A percentile compares a stretch with the other conserved stretches of the same genome.
phyloP scores from a whole-genome alignment of 139 green algal genomes.

The Chlamydomonas urium region DNA sequence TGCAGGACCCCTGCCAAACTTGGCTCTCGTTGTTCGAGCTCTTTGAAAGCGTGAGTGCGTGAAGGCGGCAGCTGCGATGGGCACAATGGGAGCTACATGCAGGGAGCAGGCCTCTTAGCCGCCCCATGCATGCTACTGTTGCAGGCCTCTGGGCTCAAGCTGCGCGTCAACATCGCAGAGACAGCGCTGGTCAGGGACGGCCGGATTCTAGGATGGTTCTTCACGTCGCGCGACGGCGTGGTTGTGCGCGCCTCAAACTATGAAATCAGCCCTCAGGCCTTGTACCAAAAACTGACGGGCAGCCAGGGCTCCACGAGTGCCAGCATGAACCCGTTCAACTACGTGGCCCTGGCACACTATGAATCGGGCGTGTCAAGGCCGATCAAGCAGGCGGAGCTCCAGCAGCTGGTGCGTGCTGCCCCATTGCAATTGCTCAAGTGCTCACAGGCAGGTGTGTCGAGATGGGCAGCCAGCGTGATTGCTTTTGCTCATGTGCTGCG shows the following conservation, averaged over 20 bases:
- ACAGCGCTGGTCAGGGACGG: neutral
- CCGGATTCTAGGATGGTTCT: slow-evolving; percentile 8
- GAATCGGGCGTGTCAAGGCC: slow-evolving; percentile 20
- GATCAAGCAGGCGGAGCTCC: slow-evolving; percentile 22
- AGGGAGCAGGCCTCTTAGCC: too few species aligned
- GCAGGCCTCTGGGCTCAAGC: slow-evolving; percentile 17
- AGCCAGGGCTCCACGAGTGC: slow-evolving; percentile 12
- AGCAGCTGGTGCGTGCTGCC: slow-evolving; percentile 5
- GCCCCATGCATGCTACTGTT: too few species aligned
- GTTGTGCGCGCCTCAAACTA: neutral
- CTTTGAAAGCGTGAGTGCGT: slow-evolving; percentile 4
- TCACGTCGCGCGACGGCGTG: slow-evolving; percentile 7
- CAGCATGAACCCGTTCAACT: slow-evolving; percentile 21
- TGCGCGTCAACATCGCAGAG: slow-evolving; percentile 10
- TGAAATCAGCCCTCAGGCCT: neutral
- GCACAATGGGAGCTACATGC: neutral
- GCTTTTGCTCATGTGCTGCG: neutral
- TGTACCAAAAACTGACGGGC: slow-evolving; percentile 4
- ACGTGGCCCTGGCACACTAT: slow-evolving; percentile 31
- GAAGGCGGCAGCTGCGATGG: neutral
- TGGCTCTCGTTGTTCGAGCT: slow-evolving; percentile 4
- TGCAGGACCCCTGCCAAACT: too few species aligned
- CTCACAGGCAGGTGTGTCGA: neutral
- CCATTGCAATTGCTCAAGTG: neutral
- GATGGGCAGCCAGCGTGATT: neutral